Base-by-base conservation (phyloP, 352 stramenopile genomes). In the Sclerospora graminicola region DNA sequence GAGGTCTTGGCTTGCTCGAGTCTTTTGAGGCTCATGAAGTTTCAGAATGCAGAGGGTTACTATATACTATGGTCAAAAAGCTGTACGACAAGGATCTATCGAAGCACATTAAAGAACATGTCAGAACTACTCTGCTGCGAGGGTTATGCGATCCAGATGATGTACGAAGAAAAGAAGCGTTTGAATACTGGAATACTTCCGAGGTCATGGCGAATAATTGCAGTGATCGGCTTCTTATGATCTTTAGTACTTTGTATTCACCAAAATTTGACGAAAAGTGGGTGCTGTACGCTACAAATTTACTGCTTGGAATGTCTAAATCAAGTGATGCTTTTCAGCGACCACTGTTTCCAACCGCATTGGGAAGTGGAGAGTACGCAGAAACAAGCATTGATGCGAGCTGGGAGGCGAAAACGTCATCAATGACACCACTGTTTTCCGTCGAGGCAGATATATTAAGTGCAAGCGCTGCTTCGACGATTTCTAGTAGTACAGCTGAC, bases 401-500 rank as follows among this genome's bases (percentile, higher is more conserved):
- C 11, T 89, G 76, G 76, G 72, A 82, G 23, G 58, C 59, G 1
- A 84, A 81, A 38, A 68, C 59, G 16, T 69, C 78, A 31, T 83
- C 63, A 2, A 88, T 91, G 68, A 60, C 63, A 0, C 79, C 80
- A 9, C 46, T 91, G 31, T 91, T 91, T 44, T 91, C 74, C 0
- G 63, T 89, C 13, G 76, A 89, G 45, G 57, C 63, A 9, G 66
- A 84, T 33, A 44, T 45, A 14, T 69, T 89, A n/a, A 65, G 45
- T 27, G 35, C 42, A 33, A 37, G 15, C 38, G 23, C 13, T 30
- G 26, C 48, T 14, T 32, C 27, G 16, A 41, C 16, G 6, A 24
- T 49, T 36, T 41, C 16, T 29, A 48, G 14, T 26, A 19, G 26
- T 36, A 16, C 21, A 14, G 21, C 19, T 6, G 19, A 48, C 9